Evolutionary conservation across 805 yeast species (phyloP).

Genomic region (Schwanniomyces polymorphus): DNA sequence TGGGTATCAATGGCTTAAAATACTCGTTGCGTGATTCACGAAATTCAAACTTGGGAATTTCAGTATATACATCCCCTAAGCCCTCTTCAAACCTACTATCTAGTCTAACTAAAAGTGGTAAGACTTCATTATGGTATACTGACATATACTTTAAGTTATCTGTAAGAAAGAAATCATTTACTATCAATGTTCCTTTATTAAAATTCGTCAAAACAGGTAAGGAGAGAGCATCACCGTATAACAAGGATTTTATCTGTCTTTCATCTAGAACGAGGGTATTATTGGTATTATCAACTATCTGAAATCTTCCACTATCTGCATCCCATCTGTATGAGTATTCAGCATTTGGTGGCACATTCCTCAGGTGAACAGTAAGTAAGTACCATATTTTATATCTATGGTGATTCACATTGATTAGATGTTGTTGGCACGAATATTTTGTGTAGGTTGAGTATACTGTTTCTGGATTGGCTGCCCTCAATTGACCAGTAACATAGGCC

Average conservation of each 20-base stretch:
- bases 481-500: slow-evolving; percentile 35
- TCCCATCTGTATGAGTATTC: slow-evolving; percentile 36
- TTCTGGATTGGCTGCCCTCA: slow-evolving; percentile 37
- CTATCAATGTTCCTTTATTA: slow-evolving; percentile 33
- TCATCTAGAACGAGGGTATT: slow-evolving; percentile 27
- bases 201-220: slow-evolving; percentile 27
- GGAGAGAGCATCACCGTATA: slow-evolving; percentile 29
- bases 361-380: slow-evolving; percentile 30
- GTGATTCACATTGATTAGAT: slow-evolving; percentile 34
- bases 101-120: slow-evolving; percentile 27
- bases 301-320: slow-evolving; percentile 33
- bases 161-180: slow-evolving; percentile 36
- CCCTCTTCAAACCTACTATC: slow-evolving; percentile 30
- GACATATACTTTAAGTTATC: slow-evolving; percentile 36
- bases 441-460: slow-evolving; percentile 42
- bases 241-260: slow-evolving; percentile 27
- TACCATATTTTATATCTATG: slow-evolving; percentile 37
- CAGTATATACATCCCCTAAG: slow-evolving; percentile 26
- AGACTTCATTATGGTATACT: slow-evolving; percentile 35
- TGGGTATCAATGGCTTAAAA: slow-evolving; percentile 23
- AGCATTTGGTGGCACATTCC: slow-evolving; percentile 13
- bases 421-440: slow-evolving; percentile 40
- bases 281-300: slow-evolving; percentile 26
- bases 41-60: slow-evolving; percentile 33
- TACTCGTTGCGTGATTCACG: slow-evolving; percentile 26